Evolutionary conservation across 331 rosid genomes (phyloP).

Genomic region (Pyracantha coccinea): DNA sequence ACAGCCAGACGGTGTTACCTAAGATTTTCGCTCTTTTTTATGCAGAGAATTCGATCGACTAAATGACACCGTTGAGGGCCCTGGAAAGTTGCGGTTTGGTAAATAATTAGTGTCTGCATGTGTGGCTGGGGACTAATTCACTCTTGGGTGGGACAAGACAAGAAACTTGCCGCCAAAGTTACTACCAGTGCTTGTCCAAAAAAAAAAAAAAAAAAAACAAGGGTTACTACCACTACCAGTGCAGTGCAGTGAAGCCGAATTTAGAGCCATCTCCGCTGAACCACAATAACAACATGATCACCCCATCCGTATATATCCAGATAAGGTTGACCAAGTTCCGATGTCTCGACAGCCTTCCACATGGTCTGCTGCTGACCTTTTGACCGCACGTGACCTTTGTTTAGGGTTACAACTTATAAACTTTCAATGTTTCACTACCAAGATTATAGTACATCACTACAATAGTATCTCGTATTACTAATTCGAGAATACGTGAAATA

Average conservation of each 20-base stretch:
- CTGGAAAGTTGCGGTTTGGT: too few species aligned
- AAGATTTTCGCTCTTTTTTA: too few species aligned
- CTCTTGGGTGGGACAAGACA: neutral
- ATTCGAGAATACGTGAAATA: too few species aligned
- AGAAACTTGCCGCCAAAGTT: neutral
- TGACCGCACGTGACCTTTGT: conserved; percentile 17
- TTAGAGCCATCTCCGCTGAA: neutral
- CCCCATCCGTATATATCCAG: neutral
- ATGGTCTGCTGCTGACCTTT: conserved; percentile 10
- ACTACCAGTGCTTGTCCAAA: neutral
- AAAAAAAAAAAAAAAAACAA: too few species aligned
- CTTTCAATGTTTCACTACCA: too few species aligned
- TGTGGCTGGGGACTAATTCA: neutral
- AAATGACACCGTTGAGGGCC: too few species aligned
- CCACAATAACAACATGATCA: neutral
- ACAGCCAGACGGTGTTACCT: too few species aligned
- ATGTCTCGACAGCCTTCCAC: conserved; percentile 19
- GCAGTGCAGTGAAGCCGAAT: neutral
- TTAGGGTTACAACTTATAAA: too few species aligned
- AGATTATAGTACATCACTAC: too few species aligned
- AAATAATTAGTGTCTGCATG: neutral
- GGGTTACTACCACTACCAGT: too few species aligned
- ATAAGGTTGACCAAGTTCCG: conserved; percentile 29
- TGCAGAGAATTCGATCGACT: too few species aligned
- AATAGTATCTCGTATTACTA: too few species aligned